A percentile compares a stretch with the other conserved stretches of the same genome.
Conservation (phyloP, 2,329 filamentous ascomycete genomes). For the Tympanopsis confertula region DNA sequence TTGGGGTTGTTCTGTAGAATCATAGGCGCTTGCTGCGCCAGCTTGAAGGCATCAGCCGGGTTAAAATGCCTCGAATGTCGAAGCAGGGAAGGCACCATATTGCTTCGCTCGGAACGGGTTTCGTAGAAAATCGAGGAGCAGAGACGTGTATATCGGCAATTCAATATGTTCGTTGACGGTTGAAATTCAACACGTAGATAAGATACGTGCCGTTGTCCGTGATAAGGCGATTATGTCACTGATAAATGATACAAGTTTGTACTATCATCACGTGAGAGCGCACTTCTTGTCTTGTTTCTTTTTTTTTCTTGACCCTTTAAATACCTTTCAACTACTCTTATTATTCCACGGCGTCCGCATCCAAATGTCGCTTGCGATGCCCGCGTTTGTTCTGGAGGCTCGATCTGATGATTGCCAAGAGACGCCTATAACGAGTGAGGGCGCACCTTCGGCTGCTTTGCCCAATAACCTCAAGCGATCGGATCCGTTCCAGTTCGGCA, state of each 20-base stretch:
- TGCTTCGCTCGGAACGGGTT: slow-evolving; percentile 2
- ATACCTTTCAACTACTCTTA: too few species aligned
- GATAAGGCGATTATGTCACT: too few species aligned
- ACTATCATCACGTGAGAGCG: too few species aligned
- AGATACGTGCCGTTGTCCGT: too few species aligned
- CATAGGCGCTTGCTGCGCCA: slow-evolving; percentile 48
- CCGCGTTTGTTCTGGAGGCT: not conserved
- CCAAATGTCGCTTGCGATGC: not conserved
- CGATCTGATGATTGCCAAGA: too few species aligned
- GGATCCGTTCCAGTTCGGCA: slow-evolving; percentile 93
- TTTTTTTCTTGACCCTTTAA: too few species aligned
- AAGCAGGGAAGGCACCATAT: slow-evolving; percentile 40
- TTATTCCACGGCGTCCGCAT: not conserved
- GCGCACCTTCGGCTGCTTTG: not conserved
- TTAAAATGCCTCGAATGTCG: slow-evolving; percentile 45
- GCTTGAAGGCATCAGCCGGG: slow-evolving; percentile 38
- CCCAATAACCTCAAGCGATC: slow-evolving; percentile 70
- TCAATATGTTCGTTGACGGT: too few species aligned
- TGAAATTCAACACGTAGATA: too few species aligned
- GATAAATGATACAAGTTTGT: too few species aligned
- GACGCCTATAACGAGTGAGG: too few species aligned
- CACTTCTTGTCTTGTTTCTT: not conserved
- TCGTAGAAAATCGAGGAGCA: not conserved
- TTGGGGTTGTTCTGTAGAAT: slow-evolving; percentile 42
- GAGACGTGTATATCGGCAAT: too few species aligned